Evolutionary conservation across 306 rosid genomes (phyloP).

Genomic region (Inga oerstediana): DNA sequence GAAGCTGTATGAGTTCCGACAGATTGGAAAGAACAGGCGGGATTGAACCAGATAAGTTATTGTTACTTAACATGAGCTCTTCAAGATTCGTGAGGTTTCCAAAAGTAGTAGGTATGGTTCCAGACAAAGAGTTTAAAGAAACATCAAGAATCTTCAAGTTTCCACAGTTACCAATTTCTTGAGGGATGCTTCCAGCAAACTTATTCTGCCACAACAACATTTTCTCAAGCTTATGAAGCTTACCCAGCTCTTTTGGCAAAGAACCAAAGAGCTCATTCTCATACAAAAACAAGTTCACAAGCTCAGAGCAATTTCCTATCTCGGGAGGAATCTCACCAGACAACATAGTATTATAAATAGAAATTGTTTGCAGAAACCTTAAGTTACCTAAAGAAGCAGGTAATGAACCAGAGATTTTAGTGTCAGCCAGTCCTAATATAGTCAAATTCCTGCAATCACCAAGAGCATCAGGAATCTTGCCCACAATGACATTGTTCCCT

Average conservation of each 20-base stretch:
- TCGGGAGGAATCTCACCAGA: slow-evolving; percentile 82
- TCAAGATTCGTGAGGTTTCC: slow-evolving; percentile 68
- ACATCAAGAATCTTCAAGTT: slow-evolving; percentile 67
- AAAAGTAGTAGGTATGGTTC: slow-evolving; percentile 68
- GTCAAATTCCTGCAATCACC: slow-evolving; percentile 70
- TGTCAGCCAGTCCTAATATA: slow-evolving; percentile 76
- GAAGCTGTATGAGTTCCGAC: slow-evolving; percentile 70
- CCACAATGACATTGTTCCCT: slow-evolving; percentile 71
- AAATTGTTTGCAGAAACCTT: slow-evolving; percentile 59
- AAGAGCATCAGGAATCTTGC: slow-evolving; percentile 63
- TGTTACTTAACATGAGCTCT: slow-evolving; percentile 86
- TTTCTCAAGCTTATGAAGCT: slow-evolving; percentile 71
- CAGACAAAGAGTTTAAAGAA: slow-evolving; percentile 75
- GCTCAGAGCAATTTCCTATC: slow-evolving; percentile 90
- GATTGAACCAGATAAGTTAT: slow-evolving; percentile 79
- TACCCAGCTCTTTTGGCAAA: slow-evolving; percentile 70
- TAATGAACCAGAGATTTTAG: slow-evolving; percentile 68
- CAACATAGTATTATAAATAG: slow-evolving; percentile 74
- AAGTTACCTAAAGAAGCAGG: slow-evolving; percentile 75
- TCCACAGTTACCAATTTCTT: slow-evolving; percentile 72
- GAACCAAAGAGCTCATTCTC: slow-evolving; percentile 74
- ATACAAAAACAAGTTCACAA: slow-evolving; percentile 69
- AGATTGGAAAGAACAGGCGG: slow-evolving; percentile 66
- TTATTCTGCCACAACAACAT: slow-evolving; percentile 81
- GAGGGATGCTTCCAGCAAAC: slow-evolving; percentile 64